Evolutionary conservation across 805 yeast genomes (phyloP).

Genomic region (Candida coquimbonensis): DNA sequence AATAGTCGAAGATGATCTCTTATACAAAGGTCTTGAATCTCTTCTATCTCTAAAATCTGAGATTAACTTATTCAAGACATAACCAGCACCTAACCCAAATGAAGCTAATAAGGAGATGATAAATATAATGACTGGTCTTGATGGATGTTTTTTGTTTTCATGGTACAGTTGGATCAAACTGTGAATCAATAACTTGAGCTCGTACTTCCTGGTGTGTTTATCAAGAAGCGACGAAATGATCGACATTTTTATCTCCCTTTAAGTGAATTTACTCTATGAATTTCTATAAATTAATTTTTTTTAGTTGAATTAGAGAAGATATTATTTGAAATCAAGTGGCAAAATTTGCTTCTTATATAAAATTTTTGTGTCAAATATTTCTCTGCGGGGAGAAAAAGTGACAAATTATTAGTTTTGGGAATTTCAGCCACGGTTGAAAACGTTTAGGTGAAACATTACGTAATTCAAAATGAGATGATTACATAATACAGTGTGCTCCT

Average conservation of each 20-base stretch:
- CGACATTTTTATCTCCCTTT: not conserved
- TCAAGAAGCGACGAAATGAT: slow-evolving; percentile 15
- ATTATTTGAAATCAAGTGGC: no score
- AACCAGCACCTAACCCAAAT: slow-evolving; percentile 15
- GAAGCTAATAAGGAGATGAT: slow-evolving; percentile 20
- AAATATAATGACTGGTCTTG: slow-evolving; percentile 23
- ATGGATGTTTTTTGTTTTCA: slow-evolving; percentile 22
- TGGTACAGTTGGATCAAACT: slow-evolving; percentile 20
- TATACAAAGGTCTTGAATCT: slow-evolving; percentile 22
- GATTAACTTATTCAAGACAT: slow-evolving; percentile 19
- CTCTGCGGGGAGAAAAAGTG: no score
- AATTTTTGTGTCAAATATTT: no score
- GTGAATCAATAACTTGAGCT: slow-evolving; percentile 15
- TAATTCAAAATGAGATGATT: no score
- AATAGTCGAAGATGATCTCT: slow-evolving; percentile 24
- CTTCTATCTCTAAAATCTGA: slow-evolving; percentile 22
- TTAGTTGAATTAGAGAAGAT: no score
- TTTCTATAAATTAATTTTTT: not conserved
- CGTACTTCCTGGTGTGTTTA: slow-evolving; percentile 13
- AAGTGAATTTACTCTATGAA: not conserved
- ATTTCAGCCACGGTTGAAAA: no score
- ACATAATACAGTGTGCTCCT: no score
- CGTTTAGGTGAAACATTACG: no score
- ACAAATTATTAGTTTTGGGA: no score
- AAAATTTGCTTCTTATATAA: no score